Base-by-base conservation (phyloP, 768 basidiomycete genomes). In the Russula griseocarnosa region DNA sequence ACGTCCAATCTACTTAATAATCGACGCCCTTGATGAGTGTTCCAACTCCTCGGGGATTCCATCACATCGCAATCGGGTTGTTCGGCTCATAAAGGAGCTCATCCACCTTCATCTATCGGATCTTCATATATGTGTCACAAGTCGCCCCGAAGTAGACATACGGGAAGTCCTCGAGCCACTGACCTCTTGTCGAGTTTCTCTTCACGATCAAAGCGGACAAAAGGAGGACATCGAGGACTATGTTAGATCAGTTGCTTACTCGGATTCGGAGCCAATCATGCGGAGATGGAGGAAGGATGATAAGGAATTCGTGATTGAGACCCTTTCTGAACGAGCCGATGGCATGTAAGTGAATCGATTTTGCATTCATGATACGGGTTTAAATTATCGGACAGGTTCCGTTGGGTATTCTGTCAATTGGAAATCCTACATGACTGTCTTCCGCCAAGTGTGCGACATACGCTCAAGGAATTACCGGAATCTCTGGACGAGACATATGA, bases 61-160 rank as follows among this genome's bases (percentile, higher is more conserved):
- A n/a, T n/a, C 55, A 7, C 40, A 40, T n/a, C 55, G 55, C 9
- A 13, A 44, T 11, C 7, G 13, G 6, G 55, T 56, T 22, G 42
- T 56, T 13, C 16, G 5, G 5, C 42, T 56, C 5, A 5, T 56
- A 5, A 56, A 44, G 28, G 55, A 56, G 1, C 42, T 56, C 5
- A 14, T 44, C 40, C 5, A 26, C 1, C 38, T 56, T 30, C 26
- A 18, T 20, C 16, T 44, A 11, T 42, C 42, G n/a, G 24, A 44
- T 44, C 26, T 44, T 8, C 62, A n/a, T 14, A 13, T 63, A 6
- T 58, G 55, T 13, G 38, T 58, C 18, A 52, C 49, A 4, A 59
- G 57, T 13, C 57, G 62, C 10, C 49, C 55, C 0, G 55, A 56
- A 38, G 14, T 38, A 11, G 61, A 62, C 55, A 49, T 61, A 3